Base-by-base conservation (phyloP, 805 yeast species). In the Wickerhamiella lipophila region DNA sequence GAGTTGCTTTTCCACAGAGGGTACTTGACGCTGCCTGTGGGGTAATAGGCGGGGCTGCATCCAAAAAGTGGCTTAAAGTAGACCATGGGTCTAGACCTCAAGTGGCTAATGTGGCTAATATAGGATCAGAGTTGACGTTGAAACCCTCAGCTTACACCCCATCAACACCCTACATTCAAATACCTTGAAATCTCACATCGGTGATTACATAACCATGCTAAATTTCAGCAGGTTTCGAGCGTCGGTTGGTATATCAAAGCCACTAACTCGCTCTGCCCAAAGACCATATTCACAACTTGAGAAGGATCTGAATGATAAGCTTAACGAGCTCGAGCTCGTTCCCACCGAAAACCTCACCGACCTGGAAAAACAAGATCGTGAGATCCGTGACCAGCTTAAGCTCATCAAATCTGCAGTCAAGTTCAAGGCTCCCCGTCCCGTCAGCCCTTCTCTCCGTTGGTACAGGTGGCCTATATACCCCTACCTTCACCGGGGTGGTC, bases 401-500 rank as follows among this genome's bases (percentile, higher is more conserved):
- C 72, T 84, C 54, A 75, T 84, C 49, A 77, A 79, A 61, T 79
- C 81, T 39, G 75, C 75, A 52, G 85, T 83, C 26, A 74, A 74
- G 57, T 72, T 87, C 72, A 85, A 83, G 65, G 73, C 75, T 53
- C 76, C 78, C 59, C 85, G 85, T 57, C 89, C 92, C 43, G 75
- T 78, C 23, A 81, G 92, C 42, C 96, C 96, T 0, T 88, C 94
- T 61, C 66, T 85, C 53, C 76, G 94, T 59, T 86, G 95, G 86
- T 85, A 77, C 71, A 76, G 86, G 58, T 77, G 79, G 56, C 96
- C 97, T 40, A 72, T 87, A 15, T 88, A 88, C 64, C 81, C 84
- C 13, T 83, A 92, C 64, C 69, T 92, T 53, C 82, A 83, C 75
- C 83, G 80, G 61, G 96, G 96, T 8, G 72, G 80, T 49, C 96